Percentiles rank a stretch among this genome's conserved stretches.
These are phyloP conservation scores for Haplosporangium sp. DNA, from an alignment of 371 early-diverging fungal species.

Conservation along the genomic window DNA sequence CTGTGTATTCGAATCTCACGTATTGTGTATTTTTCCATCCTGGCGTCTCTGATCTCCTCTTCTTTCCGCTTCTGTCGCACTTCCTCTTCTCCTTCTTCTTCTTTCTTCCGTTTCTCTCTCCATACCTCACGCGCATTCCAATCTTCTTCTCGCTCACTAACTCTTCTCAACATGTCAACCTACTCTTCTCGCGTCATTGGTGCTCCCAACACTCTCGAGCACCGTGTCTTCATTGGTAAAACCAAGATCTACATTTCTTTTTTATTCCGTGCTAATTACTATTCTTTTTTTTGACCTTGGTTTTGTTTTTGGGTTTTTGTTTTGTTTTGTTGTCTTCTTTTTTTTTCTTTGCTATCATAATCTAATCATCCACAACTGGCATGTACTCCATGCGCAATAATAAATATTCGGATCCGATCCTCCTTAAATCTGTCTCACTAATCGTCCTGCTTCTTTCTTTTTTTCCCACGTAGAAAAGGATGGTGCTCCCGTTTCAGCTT, in stretches of 20 bases:
- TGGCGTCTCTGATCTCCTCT: constrained; percentile 36
- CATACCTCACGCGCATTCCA: constrained; percentile 3
- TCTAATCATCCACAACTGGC: no score
- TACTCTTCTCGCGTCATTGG: constrained; percentile 82
- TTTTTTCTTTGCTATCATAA: neutral
- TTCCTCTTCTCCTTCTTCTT: constrained; percentile 14
- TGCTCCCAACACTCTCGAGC: constrained; percentile 88
- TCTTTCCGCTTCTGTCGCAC: constrained; percentile 23
- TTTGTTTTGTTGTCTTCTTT: neutral
- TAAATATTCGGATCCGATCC: neutral
- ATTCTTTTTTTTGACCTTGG: no score
- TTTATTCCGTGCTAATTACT: no score
- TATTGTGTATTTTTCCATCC: constrained; percentile 15
- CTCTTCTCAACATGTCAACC: constrained; percentile 58
- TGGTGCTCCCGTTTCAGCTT: constrained; percentile 89
- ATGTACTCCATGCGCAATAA: neutral
- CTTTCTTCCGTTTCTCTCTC: neutral
- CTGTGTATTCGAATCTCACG: neutral
- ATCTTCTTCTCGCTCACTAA: constrained; percentile 8
- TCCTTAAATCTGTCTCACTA: neutral
- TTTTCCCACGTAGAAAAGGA: constrained; percentile 66
- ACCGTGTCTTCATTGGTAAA: constrained; percentile 88
- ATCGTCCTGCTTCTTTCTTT: neutral
- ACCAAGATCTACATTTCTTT: neutral
- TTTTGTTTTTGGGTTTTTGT: no score